Evolutionary conservation across 768 basidiomycete genomes (phyloP).

Genomic region (Amanita exitialis): DNA sequence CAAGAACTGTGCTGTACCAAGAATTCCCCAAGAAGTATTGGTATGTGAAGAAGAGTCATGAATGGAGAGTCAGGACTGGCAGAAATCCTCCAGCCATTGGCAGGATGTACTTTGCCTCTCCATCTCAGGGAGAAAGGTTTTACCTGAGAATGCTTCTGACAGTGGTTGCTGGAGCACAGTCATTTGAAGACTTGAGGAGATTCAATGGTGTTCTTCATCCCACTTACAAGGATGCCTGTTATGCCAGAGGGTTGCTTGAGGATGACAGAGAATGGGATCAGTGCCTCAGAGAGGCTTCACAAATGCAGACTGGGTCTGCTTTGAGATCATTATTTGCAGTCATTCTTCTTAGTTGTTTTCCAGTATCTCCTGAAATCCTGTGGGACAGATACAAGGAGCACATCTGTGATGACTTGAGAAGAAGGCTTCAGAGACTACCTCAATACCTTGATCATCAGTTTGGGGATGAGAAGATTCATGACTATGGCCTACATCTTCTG

Average conservation of each 20-base stretch:
- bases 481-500: too few species aligned
- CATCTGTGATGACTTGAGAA: too few species aligned
- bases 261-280: constrained; percentile 32
- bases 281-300: constrained; percentile 26
- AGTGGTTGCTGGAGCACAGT: constrained; percentile 1
- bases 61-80: neutral
- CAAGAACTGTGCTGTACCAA: neutral
- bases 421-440: too few species aligned
- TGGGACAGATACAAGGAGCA: too few species aligned
- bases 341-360: constrained; percentile 6
- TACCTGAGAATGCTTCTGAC: constrained; percentile 2
- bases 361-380: too few species aligned
- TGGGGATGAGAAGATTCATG: too few species aligned
- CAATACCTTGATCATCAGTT: too few species aligned
- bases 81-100: neutral
- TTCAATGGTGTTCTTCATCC: constrained; percentile 10
- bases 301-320: constrained; percentile 21
- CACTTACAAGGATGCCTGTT: constrained; percentile 27
- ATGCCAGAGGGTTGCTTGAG: constrained; percentile 22
- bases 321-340: constrained; percentile 25
- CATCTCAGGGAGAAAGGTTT: neutral
- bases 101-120: too few species aligned
- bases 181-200: constrained; percentile 12
- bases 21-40: neutral
- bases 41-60: neutral